A percentile compares a stretch with the other conserved stretches of the same genome.
These are phyloP conservation scores for Phytophthora cryptogea DNA, from an alignment of 352 stramenopile genomes.

Conservation along the genomic window DNA sequence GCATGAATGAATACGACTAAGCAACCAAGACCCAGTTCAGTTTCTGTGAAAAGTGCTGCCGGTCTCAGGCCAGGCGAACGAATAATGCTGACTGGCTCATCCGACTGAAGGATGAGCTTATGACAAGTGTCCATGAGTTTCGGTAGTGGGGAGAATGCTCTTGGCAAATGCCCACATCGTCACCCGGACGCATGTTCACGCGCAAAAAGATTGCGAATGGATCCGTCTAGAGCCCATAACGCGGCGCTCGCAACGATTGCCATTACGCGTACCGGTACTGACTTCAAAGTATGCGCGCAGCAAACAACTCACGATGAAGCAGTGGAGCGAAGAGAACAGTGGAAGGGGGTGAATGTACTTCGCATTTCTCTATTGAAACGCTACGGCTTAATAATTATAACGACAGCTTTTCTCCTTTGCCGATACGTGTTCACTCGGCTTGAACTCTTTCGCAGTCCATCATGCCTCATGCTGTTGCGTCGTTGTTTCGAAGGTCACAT, in stretches of 20 bases:
- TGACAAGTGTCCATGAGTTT: not conserved
- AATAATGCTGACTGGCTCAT: not conserved
- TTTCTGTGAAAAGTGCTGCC: not conserved
- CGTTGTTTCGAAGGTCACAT: conserved; percentile 77
- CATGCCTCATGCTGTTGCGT: conserved; percentile 26
- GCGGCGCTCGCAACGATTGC: not conserved
- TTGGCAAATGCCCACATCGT: too few species aligned
- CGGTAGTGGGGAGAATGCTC: too few species aligned
- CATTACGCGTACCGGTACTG: not conserved
- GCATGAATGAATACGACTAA: conserved; percentile 45
- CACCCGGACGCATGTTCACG: not conserved
- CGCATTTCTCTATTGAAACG: conserved; percentile 16
- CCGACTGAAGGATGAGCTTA: conserved; percentile 3
- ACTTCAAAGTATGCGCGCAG: not conserved
- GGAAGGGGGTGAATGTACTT: conserved; percentile 9
- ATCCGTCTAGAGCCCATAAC: not conserved
- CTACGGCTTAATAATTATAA: conserved; percentile 31
- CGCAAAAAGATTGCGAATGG: conserved; percentile 1
- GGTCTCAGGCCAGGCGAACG: not conserved
- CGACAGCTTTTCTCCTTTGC: conserved; percentile 21
- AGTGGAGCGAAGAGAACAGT: conserved; percentile 1
- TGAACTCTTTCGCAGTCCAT: conserved; percentile 4
- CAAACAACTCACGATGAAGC: conserved; percentile 8
- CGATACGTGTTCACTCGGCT: conserved; percentile 4
- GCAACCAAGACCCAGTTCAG: not conserved